phyloP scores from a whole-genome alignment of 2,329 filamentous ascomycete genomes.

The Triangularia verruculosa region DNA sequence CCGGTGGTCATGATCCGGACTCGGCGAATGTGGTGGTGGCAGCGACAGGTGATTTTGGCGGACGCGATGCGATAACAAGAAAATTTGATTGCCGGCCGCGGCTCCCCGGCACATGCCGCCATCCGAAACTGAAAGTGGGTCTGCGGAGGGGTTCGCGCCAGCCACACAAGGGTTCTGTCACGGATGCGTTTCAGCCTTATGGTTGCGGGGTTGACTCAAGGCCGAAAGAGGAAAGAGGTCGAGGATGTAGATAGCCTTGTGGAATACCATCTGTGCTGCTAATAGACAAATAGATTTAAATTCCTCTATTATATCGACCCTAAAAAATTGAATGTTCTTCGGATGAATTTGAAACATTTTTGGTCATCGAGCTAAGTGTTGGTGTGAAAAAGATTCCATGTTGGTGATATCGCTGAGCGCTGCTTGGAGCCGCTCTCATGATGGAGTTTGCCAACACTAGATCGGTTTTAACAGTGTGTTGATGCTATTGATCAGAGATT shows the following conservation, averaged over 20 bases:
- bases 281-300: background rate
- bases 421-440: too few relatives aligned
- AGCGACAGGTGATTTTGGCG: background rate
- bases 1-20: background rate
- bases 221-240: background rate
- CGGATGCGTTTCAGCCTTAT: background rate
- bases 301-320: too few relatives aligned
- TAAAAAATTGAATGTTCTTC: too few relatives aligned
- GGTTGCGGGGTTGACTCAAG: background rate
- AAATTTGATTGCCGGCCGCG: background rate
- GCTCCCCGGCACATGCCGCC: background rate
- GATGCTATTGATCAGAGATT: too few relatives aligned
- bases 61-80: background rate
- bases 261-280: background rate
- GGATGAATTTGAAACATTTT: too few relatives aligned
- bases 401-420: too few relatives aligned
- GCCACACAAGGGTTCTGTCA: too few relatives aligned
- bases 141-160: too few relatives aligned
- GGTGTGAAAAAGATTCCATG: too few relatives aligned
- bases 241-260: background rate
- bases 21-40: background rate
- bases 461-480: too few relatives aligned
- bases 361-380: too few relatives aligned
- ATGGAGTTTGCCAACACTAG: too few relatives aligned
- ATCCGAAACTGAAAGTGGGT: background rate